Base-by-base conservation (phyloP, 108 stramenopile genomes). In the Cyclotella cryptica region DNA sequence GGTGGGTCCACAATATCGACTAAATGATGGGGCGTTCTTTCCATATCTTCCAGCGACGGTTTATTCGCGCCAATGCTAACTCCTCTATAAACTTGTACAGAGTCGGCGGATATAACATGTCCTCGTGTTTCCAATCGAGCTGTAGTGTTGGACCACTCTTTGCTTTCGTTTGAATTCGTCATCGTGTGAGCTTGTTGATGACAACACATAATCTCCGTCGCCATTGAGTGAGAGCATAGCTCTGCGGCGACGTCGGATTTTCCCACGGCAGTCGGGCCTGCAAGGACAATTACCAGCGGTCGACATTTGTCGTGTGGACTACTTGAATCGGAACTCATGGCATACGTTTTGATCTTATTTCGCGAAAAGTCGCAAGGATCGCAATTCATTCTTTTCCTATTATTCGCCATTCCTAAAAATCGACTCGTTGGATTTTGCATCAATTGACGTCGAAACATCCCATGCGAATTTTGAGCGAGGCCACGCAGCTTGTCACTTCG, bases 61-160 rank as follows among this genome's bases (percentile, higher is more conserved):
- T 98, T 98, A 84, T 98, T 98, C 44, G 97, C 93, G 17, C 97
- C 98, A 44, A 98, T 92, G 43, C 95, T 84, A 18, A 97, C 92
- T 15, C 89, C 90, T 69, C 86, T 84, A 57, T 98, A 98, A 19
- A 91, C 91, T 82, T 98, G 98, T 0, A 98, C 98, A 11, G 91
- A 93, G 76, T 98, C 98, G 43, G 97, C 97, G 19, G 94, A 93
- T 3, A 98, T 77, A 43, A 98, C 90, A 63, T 92, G 88, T 19
- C 85, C 85, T 29, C 67, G 53, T 22, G 51, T 68, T 51, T 51
- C 35, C 5, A 68, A n/a, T 53, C 24, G 30, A 63, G 27, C 17
- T 1, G 1, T 4, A 12, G n/a, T 51, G 45, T 15, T 51, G 10
- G 5, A 58, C 40, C 7, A 19, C 24, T 57, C 42, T 44, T 46